phyloP scores from a whole-genome alignment of 2,329 filamentous ascomycete species.

The Mycogone perniciosa region DNA sequence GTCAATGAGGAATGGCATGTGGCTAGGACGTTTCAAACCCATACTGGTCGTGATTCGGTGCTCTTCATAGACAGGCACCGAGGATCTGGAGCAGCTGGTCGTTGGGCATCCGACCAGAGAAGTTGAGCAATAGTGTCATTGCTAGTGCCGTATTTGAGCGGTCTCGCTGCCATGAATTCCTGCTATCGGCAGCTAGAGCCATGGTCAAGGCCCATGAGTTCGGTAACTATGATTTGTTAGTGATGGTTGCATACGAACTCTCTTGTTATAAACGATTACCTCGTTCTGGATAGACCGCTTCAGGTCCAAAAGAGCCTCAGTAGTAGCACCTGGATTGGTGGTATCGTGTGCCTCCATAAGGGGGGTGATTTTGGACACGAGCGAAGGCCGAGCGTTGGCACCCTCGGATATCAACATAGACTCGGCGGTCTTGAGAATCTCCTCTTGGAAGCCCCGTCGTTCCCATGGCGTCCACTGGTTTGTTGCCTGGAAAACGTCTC shows the following conservation, averaged over 20 bases:
- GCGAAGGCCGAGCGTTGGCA: neutral
- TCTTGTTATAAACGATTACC: conserved; percentile 12
- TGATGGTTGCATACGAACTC: no score
- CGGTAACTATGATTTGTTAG: conserved; percentile 16
- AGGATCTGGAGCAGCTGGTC: conserved; percentile 21
- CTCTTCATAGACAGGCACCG: conserved; percentile 19
- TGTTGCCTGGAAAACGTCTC: conserved; percentile 16
- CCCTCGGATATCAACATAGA: conserved; percentile 17
- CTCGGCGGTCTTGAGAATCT: conserved; percentile 21
- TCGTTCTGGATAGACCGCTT: conserved; percentile 19
- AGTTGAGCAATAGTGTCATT: conserved; percentile 20
- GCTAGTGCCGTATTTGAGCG: conserved; percentile 22
- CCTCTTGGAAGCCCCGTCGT: conserved; percentile 21
- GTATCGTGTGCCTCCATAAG: conserved; percentile 16
- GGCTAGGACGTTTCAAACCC: no score
- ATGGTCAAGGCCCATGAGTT: conserved; percentile 23
- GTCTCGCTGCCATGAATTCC: conserved; percentile 16
- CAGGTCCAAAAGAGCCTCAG: conserved; percentile 14
- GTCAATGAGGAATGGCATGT: no score
- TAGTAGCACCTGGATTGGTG: conserved; percentile 2
- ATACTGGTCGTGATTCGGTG: no score
- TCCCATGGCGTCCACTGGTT: conserved; percentile 20
- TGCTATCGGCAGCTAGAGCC: conserved; percentile 17
- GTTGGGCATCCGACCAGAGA: conserved; percentile 21
- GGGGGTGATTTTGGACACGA: conserved; percentile 14